Conservation (phyloP, 1,139 yeast genomes). For the Yarrowia galli region DNA sequence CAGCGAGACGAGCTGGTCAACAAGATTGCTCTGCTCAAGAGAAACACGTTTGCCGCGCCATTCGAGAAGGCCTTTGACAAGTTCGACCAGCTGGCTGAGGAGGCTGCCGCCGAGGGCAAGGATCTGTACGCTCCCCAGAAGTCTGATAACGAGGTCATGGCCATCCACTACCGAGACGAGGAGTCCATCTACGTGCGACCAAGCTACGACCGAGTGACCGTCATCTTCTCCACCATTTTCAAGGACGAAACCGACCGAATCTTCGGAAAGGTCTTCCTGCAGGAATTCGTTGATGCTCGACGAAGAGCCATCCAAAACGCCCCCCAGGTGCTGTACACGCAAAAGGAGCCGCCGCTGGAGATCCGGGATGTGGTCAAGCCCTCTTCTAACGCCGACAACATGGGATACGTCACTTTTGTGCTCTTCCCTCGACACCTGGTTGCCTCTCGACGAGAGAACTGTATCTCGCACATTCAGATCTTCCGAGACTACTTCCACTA, state of each 20-base stretch:
- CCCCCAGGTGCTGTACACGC: slow-evolving; percentile 94
- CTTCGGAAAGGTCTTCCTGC: slow-evolving; percentile 93
- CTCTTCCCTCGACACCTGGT: slow-evolving; percentile 74
- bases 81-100: slow-evolving; percentile 67
- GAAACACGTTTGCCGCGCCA: slow-evolving; percentile 91
- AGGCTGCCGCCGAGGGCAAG: slow-evolving; percentile 61
- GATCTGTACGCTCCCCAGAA: slow-evolving; percentile 60
- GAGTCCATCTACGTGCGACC: slow-evolving; percentile 93
- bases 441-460: slow-evolving; percentile 77
- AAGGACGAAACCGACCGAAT: slow-evolving; percentile 96
- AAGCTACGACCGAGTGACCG: slow-evolving; percentile 94
- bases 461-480: slow-evolving; percentile 86
- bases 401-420: slow-evolving; percentile 58
- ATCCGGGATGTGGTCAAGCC: slow-evolving; percentile 57
- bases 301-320: slow-evolving; percentile 96
- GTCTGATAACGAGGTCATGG: slow-evolving; percentile 67
- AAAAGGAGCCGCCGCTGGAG: slow-evolving; percentile 92
- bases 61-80: slow-evolving; percentile 84
- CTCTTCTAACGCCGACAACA: slow-evolving; percentile 47
- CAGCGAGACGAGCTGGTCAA: slow-evolving; percentile 62
- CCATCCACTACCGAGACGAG: slow-evolving; percentile 87
- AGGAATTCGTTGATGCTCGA: slow-evolving; percentile 97
- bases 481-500: slow-evolving; percentile 97
- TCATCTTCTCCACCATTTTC: slow-evolving; percentile 90
- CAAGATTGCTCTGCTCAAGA: slow-evolving; percentile 75